Evolutionary conservation across 805 yeast species (phyloP).

Genomic region (Pichia insulana): DNA sequence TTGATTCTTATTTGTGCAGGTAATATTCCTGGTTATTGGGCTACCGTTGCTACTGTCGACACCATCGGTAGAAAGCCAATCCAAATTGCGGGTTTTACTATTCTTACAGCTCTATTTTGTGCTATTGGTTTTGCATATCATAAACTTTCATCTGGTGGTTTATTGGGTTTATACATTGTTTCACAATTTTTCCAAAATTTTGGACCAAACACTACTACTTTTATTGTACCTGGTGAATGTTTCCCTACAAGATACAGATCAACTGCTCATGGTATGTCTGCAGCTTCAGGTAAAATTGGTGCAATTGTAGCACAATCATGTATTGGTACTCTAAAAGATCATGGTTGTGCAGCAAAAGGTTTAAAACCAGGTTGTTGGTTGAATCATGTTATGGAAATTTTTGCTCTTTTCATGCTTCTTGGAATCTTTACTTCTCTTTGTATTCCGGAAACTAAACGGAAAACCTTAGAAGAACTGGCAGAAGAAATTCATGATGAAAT

Average conservation of each 20-base stretch:
- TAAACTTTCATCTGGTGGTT: constrained; percentile 55
- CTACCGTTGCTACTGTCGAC: constrained; percentile 72
- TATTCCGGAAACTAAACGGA: constrained; percentile 87
- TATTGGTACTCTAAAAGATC: constrained; percentile 75
- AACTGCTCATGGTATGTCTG: constrained; percentile 90
- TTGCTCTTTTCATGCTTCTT: constrained; percentile 81
- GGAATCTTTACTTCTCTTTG: constrained; percentile 61
- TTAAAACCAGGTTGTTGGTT: constrained; percentile 61
- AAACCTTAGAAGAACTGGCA: constrained; percentile 75
- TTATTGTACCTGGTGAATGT: constrained; percentile 84
- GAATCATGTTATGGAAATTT: constrained; percentile 90
- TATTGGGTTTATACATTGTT: constrained; percentile 68
- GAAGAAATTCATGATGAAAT: constrained; percentile 80
- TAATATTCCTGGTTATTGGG: constrained; percentile 92
- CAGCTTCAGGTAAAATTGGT: constrained; percentile 88
- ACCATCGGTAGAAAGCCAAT: constrained; percentile 77
- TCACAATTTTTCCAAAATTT: constrained; percentile 86
- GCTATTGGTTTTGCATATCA: constrained; percentile 77
- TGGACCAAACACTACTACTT: constrained; percentile 91
- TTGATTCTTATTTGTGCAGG: constrained; percentile 91
- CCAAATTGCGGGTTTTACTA: constrained; percentile 65
- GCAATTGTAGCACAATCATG: constrained; percentile 88
- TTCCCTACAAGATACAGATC: constrained; percentile 95
- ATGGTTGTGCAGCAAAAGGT: constrained; percentile 54
- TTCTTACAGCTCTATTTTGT: constrained; percentile 68